Percentiles rank a stretch among this genome's conserved stretches.
Conservation (phyloP, 768 basidiomycete species). For the Hypholoma fasciculare region DNA sequence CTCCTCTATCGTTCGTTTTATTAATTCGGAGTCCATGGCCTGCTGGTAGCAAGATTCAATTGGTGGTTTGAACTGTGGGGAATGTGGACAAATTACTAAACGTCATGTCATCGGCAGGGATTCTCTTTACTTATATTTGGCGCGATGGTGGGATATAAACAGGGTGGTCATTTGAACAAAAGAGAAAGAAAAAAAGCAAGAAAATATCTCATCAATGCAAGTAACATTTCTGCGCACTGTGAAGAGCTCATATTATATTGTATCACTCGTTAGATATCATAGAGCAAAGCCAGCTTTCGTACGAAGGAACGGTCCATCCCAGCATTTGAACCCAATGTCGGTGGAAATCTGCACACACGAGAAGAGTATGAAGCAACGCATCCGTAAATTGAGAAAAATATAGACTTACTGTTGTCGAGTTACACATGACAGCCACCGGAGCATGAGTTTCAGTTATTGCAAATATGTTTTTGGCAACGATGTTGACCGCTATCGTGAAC, state of each 20-base stretch:
- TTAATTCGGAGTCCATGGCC: not conserved
- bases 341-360: conserved; percentile 13
- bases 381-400: not conserved
- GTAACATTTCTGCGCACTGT: too few relatives aligned
- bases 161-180: too few relatives aligned
- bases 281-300: conserved; percentile 15
- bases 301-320: conserved; percentile 20
- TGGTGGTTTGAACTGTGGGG: too few relatives aligned
- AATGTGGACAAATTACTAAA: too few relatives aligned
- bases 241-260: not conserved
- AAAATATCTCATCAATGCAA: too few relatives aligned
- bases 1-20: conserved; percentile 40
- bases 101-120: too few relatives aligned
- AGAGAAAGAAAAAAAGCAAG: too few relatives aligned
- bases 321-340: conserved; percentile 25
- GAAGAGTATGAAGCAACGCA: not conserved
- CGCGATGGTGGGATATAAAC: too few relatives aligned
- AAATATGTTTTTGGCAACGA: conserved; percentile 48
- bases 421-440: conserved; percentile 54
- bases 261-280: not conserved
- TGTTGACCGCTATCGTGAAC: conserved; percentile 39
- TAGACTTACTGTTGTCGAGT: conserved; percentile 41
- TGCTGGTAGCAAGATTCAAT: too few relatives aligned
- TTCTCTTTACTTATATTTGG: too few relatives aligned
- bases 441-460: conserved; percentile 44